Conservation (phyloP, 768 basidiomycete genomes). For the Rhodotorula toruloides region DNA sequence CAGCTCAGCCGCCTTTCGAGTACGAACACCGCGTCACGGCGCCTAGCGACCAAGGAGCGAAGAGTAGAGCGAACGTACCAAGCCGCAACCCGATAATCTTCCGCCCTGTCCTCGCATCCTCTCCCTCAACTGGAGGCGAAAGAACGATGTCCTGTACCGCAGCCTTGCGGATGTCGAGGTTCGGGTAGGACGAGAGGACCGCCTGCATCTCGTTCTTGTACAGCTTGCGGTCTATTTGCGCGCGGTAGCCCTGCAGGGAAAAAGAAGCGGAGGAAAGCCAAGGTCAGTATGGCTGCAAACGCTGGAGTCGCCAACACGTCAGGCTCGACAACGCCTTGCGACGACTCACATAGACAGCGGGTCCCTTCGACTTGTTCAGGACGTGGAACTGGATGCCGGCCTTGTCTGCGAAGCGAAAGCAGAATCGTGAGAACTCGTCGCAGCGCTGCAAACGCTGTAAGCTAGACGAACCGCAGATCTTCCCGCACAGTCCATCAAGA, state of each 20-base stretch:
- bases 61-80: background rate
- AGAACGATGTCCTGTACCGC: slow-evolving; percentile 53
- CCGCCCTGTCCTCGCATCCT: background rate
- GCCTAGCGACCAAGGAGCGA: background rate
- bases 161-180: slow-evolving; percentile 50
- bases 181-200: slow-evolving; percentile 60
- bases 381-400: slow-evolving; percentile 85
- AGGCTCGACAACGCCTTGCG: no score
- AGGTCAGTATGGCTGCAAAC: background rate
- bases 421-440: background rate
- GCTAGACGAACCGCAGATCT: slow-evolving; percentile 62
- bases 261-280: background rate
- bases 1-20: background rate
- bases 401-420: slow-evolving; percentile 55
- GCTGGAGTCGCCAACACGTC: no score
- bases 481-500: slow-evolving; percentile 77
- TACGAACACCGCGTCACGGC: background rate
- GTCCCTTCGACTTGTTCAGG: slow-evolving; percentile 75
- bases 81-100: slow-evolving; percentile 31
- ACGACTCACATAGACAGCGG: slow-evolving; percentile 51
- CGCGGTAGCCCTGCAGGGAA: slow-evolving; percentile 67
- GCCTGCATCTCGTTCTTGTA: slow-evolving; percentile 80
- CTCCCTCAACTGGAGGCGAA: slow-evolving; percentile 48
- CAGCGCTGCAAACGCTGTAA: background rate
- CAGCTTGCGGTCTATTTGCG: slow-evolving; percentile 77